Percentiles rank a stretch among this genome's conserved stretches.
Evolutionary conservation across 116 monocot species (phyloP).

Genomic region (Iris pallida): DNA sequence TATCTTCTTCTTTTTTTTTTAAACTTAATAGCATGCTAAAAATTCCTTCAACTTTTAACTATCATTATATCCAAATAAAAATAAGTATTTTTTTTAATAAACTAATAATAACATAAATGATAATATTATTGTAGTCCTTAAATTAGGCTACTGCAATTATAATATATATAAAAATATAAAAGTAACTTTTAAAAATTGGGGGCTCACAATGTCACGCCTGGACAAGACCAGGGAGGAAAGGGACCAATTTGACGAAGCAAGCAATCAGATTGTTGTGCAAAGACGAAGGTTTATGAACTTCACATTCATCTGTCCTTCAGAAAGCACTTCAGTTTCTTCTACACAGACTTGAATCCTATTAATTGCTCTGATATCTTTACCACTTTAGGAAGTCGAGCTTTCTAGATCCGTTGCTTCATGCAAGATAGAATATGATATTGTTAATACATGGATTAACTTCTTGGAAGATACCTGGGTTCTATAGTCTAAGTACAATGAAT

Average conservation of each 20-base stretch:
- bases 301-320: neutral
- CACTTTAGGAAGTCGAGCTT: slow-evolving; percentile 76
- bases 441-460: slow-evolving; percentile 86
- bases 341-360: slow-evolving; percentile 14
- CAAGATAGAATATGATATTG: slow-evolving; percentile 77
- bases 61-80: too few species aligned
- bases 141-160: too few species aligned
- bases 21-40: too few species aligned
- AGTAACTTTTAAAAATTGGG: too few species aligned
- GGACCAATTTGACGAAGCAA: slow-evolving; percentile 96
- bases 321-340: neutral
- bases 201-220: slow-evolving; percentile 56
- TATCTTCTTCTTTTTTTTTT: too few species aligned
- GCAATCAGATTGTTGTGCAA: slow-evolving; percentile 71
- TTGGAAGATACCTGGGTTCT: slow-evolving; percentile 89
- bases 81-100: too few species aligned
- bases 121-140: too few species aligned
- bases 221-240: slow-evolving; percentile 93
- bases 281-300: slow-evolving; percentile 59
- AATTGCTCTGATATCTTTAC: neutral
- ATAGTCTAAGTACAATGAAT: slow-evolving; percentile 50
- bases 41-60: too few species aligned
- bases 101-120: too few species aligned
- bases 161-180: too few species aligned
- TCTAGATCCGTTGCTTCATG: slow-evolving; percentile 72